Base-by-base conservation (phyloP, 805 yeast genomes). In the Pichia sporocuriosa region DNA sequence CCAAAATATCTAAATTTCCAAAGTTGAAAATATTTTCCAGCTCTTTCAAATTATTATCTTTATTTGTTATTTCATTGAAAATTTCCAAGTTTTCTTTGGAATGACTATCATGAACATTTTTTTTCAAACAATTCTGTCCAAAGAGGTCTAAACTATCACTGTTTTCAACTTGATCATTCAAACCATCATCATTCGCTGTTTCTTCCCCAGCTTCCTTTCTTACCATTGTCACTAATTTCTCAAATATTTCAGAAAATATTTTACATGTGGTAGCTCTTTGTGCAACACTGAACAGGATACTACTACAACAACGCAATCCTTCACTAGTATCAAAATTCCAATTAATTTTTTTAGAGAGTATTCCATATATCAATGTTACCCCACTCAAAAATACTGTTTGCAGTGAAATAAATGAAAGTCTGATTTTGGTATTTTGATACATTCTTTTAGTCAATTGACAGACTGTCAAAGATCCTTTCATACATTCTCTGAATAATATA, bases 311-410 rank as follows among this genome's bases (percentile, higher is more conserved):
- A 19, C 44, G 25, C 16, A 50, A 31, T 17, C 43, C 44, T 16
- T 42, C 46, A n/a, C 48, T 33, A 6, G 46, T 43, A n/a, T 44
- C 46, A 30, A 43, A 31, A 31, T 25, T 37, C 47, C 48, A 50
- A 15, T 30, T 39, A 2, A 46, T 17, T 12, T 50, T 50, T 13
- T 37, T 37, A 8, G 49, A 44, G 24, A 49, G 37, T 6, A 48
- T 33, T n/a, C 54, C 52, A 32, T 50, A 50, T 2, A 50, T 40
- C 5, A 50, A 24, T 15, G 54, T 46, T 9, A 49, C 41, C 3
- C 52, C 54, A 26, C 50, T 31, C 15, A 50, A 31, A 37, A 50
- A 50, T 2, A 51, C 25, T 17, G 51, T 45, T 26, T 51, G 52
- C 25, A 49, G 25, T 3, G 44, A 46, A 6, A 51, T 39, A 33